Conservation (phyloP, 306 rosid species). For the Cucurbita moschata region DNA sequence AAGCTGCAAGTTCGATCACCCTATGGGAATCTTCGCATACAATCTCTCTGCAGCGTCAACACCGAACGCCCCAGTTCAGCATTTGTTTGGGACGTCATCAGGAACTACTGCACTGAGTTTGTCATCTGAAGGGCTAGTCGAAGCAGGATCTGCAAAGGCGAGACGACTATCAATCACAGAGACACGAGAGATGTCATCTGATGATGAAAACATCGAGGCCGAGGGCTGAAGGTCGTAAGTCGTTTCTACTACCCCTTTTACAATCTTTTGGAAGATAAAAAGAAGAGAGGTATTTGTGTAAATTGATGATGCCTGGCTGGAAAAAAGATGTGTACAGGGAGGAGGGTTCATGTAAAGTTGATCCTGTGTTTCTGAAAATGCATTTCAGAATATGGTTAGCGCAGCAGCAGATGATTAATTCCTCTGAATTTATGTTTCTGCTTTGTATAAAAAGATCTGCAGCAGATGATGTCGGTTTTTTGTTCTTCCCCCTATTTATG, state of each 20-base stretch:
- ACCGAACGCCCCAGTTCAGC: conserved; percentile 46
- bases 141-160: conserved; percentile 53
- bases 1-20: conserved; percentile 97
- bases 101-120: conserved; percentile 62
- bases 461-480: conserved; percentile 46
- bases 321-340: conserved; percentile 65
- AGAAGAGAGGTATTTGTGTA: conserved; percentile 69
- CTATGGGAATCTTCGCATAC: conserved; percentile 78
- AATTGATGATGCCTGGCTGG: conserved; percentile 63
- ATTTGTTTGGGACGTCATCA: conserved; percentile 60
- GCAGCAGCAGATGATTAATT: conserved; percentile 21
- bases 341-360: conserved; percentile 43
- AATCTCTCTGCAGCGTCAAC: conserved; percentile 52
- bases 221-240: conserved; percentile 49
- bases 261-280: conserved; percentile 43
- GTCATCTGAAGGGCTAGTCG: conserved; percentile 71
- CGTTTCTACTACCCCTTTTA: conserved; percentile 25
- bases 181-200: conserved; percentile 61
- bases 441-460: conserved; percentile 61
- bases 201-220: conserved; percentile 55
- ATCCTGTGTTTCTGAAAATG: conserved; percentile 39
- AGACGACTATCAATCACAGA: conserved; percentile 72
- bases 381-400: conserved; percentile 34
- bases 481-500: conserved; percentile 27
- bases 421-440: conserved; percentile 45